phyloP scores from a whole-genome alignment of 495 filamentous ascomycete genomes.

The Talaromyces ruber region DNA sequence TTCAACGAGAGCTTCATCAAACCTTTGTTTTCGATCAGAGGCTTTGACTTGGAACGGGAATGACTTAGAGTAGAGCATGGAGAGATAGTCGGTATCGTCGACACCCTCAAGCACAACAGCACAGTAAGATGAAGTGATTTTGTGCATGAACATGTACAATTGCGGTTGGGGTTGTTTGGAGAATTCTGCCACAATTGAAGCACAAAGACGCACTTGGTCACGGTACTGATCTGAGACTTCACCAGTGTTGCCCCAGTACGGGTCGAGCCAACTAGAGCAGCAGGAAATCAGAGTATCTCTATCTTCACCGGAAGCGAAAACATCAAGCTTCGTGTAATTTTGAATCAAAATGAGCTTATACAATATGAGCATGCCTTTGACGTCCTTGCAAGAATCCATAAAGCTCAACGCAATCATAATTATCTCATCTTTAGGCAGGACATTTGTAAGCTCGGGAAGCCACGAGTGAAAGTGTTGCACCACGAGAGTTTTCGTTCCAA shows the following conservation, averaged over 20 bases:
- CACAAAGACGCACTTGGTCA: constrained; percentile 87
- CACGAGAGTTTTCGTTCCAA: constrained; percentile 89
- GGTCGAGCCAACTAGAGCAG: constrained; percentile 83
- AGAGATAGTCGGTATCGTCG: constrained; percentile 60
- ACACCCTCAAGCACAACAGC: constrained; percentile 57
- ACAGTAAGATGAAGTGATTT: constrained; percentile 83
- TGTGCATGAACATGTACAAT: constrained; percentile 79
- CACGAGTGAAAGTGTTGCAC: constrained; percentile 97
- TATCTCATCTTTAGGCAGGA: constrained; percentile 76
- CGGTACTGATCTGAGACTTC: constrained; percentile 77
- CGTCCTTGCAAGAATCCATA: constrained; percentile 79
- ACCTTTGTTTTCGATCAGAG: constrained; percentile 50
- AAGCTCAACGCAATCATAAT: constrained; percentile 87
- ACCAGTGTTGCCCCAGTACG: constrained; percentile 78
- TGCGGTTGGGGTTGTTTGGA: constrained; percentile 68
- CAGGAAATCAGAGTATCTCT: constrained; percentile 65
- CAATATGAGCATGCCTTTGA: constrained; percentile 88
- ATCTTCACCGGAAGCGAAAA: constrained; percentile 72
- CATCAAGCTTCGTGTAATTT: constrained; percentile 69
- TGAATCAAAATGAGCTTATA: constrained; percentile 91
- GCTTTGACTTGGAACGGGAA: constrained; percentile 81
- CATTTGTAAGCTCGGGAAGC: constrained; percentile 76
- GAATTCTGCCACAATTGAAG: constrained; percentile 81
- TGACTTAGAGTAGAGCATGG: constrained; percentile 77
- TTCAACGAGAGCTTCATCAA: constrained; percentile 88